Conservation (phyloP, 805 yeast species). For the Candida koratica region DNA sequence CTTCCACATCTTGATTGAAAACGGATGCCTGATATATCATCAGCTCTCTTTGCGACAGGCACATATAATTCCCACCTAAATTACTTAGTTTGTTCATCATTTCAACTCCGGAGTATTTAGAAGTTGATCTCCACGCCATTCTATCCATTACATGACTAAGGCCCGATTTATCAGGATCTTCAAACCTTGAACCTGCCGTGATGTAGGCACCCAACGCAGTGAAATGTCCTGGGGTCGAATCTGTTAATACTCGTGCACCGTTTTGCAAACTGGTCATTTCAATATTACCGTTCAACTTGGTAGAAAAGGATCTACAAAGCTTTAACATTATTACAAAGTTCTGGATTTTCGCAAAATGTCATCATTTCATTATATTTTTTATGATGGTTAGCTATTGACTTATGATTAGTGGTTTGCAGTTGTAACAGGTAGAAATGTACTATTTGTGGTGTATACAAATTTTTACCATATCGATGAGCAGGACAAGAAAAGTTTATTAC, state of each 20-base stretch:
- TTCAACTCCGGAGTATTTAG: slow-evolving; percentile 52
- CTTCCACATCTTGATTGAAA: slow-evolving; percentile 77
- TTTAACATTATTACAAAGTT: not conserved
- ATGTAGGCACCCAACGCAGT: slow-evolving; percentile 86
- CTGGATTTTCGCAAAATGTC: slow-evolving; percentile 5
- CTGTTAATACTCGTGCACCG: slow-evolving; percentile 81
- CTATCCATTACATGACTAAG: slow-evolving; percentile 81
- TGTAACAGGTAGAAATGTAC: too few relatives aligned
- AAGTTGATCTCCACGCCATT: slow-evolving; percentile 75
- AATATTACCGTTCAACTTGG: slow-evolving; percentile 15
- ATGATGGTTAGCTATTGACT: too few relatives aligned
- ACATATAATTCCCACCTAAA: slow-evolving; percentile 91
- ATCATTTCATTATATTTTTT: not conserved
- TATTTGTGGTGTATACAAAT: too few relatives aligned
- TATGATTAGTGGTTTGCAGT: too few relatives aligned
- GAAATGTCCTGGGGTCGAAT: slow-evolving; percentile 84
- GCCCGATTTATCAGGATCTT: slow-evolving; percentile 57
- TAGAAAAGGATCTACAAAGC: slow-evolving; percentile 6
- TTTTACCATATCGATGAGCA: too few relatives aligned
- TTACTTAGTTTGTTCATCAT: slow-evolving; percentile 74
- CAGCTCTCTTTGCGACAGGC: slow-evolving; percentile 87
- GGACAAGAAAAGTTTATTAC: too few relatives aligned
- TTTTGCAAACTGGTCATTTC: slow-evolving; percentile 51
- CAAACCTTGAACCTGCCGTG: slow-evolving; percentile 88
- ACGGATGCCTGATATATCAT: slow-evolving; percentile 93